A percentile compares a stretch with the other conserved stretches of the same genome.
Evolutionary conservation across 768 basidiomycete genomes (phyloP).

Genomic region (Trametes villosa): DNA sequence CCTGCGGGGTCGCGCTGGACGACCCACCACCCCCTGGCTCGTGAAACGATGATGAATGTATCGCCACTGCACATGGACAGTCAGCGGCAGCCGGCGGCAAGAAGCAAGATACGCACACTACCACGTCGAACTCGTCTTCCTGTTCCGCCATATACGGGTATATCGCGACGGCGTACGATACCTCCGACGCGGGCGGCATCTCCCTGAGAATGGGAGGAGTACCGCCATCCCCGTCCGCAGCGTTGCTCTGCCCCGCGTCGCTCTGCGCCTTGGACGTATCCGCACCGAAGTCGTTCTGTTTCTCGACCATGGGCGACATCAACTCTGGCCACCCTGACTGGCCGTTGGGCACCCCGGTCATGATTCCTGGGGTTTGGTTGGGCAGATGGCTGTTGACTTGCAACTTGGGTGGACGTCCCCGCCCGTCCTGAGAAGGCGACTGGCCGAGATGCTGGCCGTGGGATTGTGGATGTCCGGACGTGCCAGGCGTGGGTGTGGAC

Average conservation of each 20-base stretch:
- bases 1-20: constrained; percentile 94
- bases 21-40: constrained; percentile 99
- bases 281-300: constrained; percentile 38
- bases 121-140: constrained; percentile 97
- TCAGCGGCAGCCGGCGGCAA: constrained; percentile 10
- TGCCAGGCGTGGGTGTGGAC: constrained; percentile 36
- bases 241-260: constrained; percentile 26
- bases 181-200: constrained; percentile 45
- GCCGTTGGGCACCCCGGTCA: constrained; percentile 59
- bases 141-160: constrained; percentile 99
- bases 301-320: constrained; percentile 60
- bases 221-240: constrained; percentile 36
- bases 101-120: constrained; percentile 59
- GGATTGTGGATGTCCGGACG: constrained; percentile 36
- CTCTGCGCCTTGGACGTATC: constrained; percentile 43
- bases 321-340: constrained; percentile 81
- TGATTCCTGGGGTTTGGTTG: constrained; percentile 47
- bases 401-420: constrained; percentile 63
- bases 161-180: constrained; percentile 96
- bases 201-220: constrained; percentile 32
- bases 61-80: constrained; percentile 63
- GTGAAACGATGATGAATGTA: constrained; percentile 90
- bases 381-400: constrained; percentile 63
- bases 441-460: constrained; percentile 44
- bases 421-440: constrained; percentile 31